Base-by-base conservation (phyloP, 1,284 basidiomycete genomes). In the Cutaneotrichosporon mucoides region DNA sequence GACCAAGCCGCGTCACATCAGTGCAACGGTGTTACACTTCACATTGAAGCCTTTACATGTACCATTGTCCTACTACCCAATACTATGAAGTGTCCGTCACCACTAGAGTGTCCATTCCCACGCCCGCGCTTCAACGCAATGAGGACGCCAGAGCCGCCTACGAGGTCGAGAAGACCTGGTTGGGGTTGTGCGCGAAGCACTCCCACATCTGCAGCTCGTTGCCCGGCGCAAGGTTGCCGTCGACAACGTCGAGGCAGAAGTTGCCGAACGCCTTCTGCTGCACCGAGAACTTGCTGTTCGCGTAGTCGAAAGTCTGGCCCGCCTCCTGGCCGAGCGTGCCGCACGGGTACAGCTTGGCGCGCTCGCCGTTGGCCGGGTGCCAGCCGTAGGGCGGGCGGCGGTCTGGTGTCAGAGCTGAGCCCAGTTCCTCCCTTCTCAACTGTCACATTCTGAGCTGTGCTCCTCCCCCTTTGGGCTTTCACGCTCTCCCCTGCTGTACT, bases 131-230 rank as follows among this genome's bases (percentile, higher is more conserved):
- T 24, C 24, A 24, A 24, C 24, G 24, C 24, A 24, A 24, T 24
- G 24, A 24, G 24, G 24, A 24, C 24, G 24, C 24, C 24, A 24
- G 24, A 24, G 24, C 24, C 24, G 45, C 13, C 12, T 36, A 48
- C 33, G 46, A 48, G 46, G 35, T 48, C 46, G 46, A 48, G 46
- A 48, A 63, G 35, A 58, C 9, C 59, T 66, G 65, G 56, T 66
- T 64, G 34, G 55, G 55, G 62, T 66, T 66, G 41, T 55, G 55
- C 34, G 15, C 6, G 41, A 36, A 33, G 51, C 64, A 66, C 58
- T 65, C 38, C 68, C 68, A 72, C 41, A 61, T 65, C 60, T 70
- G 70, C 16, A 67, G 33, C 35, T 63, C 62, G 42, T 64, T 64
- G 6, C 45, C 53, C 3, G 51, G 40, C 16, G 9, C 41, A 40